Evolutionary conservation across 2,329 filamentous ascomycete species (phyloP), one percentile per base, ranked within the genome.

Genomic region (Penicillium sp.): DNA sequence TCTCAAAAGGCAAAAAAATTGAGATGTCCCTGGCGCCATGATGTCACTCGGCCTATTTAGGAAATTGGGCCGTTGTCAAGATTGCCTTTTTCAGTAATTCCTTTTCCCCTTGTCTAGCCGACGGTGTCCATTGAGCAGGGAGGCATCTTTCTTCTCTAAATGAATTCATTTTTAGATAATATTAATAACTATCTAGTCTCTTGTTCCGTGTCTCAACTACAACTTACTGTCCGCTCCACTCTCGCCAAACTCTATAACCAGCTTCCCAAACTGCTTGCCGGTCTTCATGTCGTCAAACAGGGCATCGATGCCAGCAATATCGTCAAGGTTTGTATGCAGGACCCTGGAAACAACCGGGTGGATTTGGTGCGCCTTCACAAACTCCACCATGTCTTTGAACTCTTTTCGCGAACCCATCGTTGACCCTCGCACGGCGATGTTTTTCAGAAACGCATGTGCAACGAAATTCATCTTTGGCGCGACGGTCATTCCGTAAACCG

Each of bases 371-470:
- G 85, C 75, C 12, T 80, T 79, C 35, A 97, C 88, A 74, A 96
- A 96, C 1, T 81, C 79, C 5, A 97, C 81, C 91, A 97, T 96
- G 21, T 94, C 90, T n/a, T 79, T 79, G 68, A 97, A 97, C 74
- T 97, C 94, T 67, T 84, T 86, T 46, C 89, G 82, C 26, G 90
- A 96, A 0, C 93, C 93, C 92, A 97, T 96, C 0, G 92, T 97
- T 14, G 84, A 86, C 18, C 94, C 93, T 49, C 83, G 83, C 26
- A 97, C 80, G 64, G 97, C 93, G 53, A 97, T 83, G 67, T 97
- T 96, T 72, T 87, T 89, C 59, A 97, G 74, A 14, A 94, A 88
- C 0, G 91, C 91, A 59, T 79, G 74, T 89, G 97, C 96, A 12
- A 83, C 67, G 82, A 90, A 97, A 52, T 90, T 85, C 87, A 96